Percentiles rank a stretch among this genome's conserved stretches.
Evolutionary conservation across 441 rosid genomes (phyloP).

Genomic region (Aleurites moluccanus): DNA sequence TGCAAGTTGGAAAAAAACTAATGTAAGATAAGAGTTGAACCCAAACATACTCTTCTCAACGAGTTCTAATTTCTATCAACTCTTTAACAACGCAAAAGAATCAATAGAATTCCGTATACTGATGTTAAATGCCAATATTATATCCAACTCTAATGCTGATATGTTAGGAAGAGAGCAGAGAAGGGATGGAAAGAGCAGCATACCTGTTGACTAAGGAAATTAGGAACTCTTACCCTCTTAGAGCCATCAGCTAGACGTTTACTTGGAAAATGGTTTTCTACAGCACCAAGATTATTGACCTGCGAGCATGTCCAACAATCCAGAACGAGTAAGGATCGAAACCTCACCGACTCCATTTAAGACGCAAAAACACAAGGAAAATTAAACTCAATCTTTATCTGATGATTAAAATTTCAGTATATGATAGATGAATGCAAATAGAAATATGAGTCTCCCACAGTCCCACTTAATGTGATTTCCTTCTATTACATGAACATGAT

Average conservation of each 20-base stretch:
- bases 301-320: slow-evolving; percentile 26
- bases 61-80: too few species aligned
- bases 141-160: neutral
- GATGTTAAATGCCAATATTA: too few species aligned
- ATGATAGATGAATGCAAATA: neutral
- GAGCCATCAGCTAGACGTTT: slow-evolving; percentile 88
- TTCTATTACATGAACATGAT: neutral
- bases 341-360: neutral
- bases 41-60: too few species aligned
- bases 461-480: neutral
- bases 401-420: neutral
- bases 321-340: neutral
- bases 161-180: neutral
- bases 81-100: neutral
- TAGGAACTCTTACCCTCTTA: slow-evolving; percentile 73
- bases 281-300: slow-evolving; percentile 45
- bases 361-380: neutral
- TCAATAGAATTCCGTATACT: neutral
- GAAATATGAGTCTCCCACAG: neutral
- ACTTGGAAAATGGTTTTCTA: slow-evolving; percentile 54
- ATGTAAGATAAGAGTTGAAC: too few species aligned
- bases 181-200: neutral
- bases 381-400: neutral
- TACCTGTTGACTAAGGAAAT: slow-evolving; percentile 61
- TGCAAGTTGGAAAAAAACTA: slow-evolving; percentile 24